A percentile compares a stretch with the other conserved stretches of the same genome.
phyloP scores from a whole-genome alignment of 257 asterid species.

The Voacanga thouarsii region DNA sequence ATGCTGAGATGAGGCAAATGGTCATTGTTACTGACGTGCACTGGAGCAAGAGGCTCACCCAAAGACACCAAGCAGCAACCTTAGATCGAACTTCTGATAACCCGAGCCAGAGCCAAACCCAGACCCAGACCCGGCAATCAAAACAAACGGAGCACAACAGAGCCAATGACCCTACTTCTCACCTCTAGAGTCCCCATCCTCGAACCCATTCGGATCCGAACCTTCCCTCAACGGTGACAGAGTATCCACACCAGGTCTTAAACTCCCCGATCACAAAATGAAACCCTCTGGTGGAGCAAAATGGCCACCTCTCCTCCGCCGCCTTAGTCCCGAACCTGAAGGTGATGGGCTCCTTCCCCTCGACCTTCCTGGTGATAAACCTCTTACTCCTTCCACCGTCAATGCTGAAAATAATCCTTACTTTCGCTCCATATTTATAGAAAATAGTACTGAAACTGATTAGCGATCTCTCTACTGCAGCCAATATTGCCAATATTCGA shows the following conservation, averaged over 20 bases:
- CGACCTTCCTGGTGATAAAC: constrained; percentile 60
- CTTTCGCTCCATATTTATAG: constrained; percentile 52
- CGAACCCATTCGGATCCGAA: constrained; percentile 66
- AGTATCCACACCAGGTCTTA: constrained; percentile 51
- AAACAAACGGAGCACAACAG: constrained; percentile 58
- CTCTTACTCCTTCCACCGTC: constrained; percentile 65
- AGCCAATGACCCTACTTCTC: constrained; percentile 73
- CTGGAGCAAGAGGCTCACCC: constrained; percentile 79
- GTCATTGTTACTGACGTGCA: constrained; percentile 64
- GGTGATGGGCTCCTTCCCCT: constrained; percentile 62
- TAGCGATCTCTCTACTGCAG: background rate
- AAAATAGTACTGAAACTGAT: background rate
- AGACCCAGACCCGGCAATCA: constrained; percentile 43
- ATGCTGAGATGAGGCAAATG: constrained; percentile 68
- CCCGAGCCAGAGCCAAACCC: constrained; percentile 55
- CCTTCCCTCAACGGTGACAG: constrained; percentile 70
- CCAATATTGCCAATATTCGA: too few species aligned
- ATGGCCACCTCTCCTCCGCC: constrained; percentile 43
- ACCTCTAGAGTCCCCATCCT: constrained; percentile 37
- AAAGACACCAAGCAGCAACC: constrained; percentile 67
- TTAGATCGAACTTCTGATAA: constrained; percentile 53
- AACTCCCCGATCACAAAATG: constrained; percentile 59
- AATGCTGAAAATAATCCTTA: constrained; percentile 66
- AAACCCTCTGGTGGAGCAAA: constrained; percentile 45
- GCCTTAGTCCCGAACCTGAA: constrained; percentile 53